Conservation (phyloP, 2,329 filamentous ascomycete species). For the Fusarium coffeatum region DNA sequence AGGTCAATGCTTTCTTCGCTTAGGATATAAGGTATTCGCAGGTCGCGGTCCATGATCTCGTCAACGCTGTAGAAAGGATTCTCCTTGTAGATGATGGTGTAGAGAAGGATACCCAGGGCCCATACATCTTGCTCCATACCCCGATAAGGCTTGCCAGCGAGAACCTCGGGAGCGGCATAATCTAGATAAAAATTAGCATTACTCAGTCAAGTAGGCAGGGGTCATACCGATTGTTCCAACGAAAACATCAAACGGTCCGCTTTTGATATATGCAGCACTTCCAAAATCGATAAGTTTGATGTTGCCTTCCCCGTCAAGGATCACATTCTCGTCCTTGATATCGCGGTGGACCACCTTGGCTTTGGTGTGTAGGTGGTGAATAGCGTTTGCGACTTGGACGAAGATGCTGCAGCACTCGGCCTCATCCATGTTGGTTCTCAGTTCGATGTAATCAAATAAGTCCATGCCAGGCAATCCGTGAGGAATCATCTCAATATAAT, state of each 20-base stretch:
- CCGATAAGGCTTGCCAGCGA: slow-evolving; percentile 89
- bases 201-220: neutral
- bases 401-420: slow-evolving; percentile 95
- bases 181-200: slow-evolving; percentile 64
- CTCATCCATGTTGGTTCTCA: slow-evolving; percentile 96
- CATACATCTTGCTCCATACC: slow-evolving; percentile 99
- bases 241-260: slow-evolving; percentile 97
- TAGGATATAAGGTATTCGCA: slow-evolving; percentile 88
- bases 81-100: slow-evolving; percentile 99
- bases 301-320: slow-evolving; percentile 92
- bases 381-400: slow-evolving; percentile 87
- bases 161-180: slow-evolving; percentile 97
- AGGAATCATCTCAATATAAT: slow-evolving; percentile 98
- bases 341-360: slow-evolving; percentile 95
- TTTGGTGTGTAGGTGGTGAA: slow-evolving; percentile 91
- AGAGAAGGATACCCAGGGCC: slow-evolving; percentile 95
- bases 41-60: slow-evolving; percentile 97
- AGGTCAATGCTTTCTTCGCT: slow-evolving; percentile 94
- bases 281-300: slow-evolving; percentile 99
- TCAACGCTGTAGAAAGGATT: slow-evolving; percentile 99
- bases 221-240: slow-evolving; percentile 92
- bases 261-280: slow-evolving; percentile 97
- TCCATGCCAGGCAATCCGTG: slow-evolving; percentile 98
- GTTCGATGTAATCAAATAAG: slow-evolving; percentile 97
- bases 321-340: slow-evolving; percentile 99